phyloP scores from a whole-genome alignment of 352 stramenopile species.

The Phytophthora constricta region DNA sequence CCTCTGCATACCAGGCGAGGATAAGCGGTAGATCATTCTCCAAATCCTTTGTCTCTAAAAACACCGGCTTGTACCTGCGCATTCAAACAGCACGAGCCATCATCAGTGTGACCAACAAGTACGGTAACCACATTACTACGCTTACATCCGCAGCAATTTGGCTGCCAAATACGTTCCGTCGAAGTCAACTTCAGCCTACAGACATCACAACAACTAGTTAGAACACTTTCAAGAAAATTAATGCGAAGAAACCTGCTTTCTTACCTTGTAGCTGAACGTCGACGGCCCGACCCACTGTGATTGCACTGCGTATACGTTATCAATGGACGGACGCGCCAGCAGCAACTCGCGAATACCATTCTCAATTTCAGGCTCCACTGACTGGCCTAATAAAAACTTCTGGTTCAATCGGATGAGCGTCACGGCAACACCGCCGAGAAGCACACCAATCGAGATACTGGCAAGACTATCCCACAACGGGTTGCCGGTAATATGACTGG shows the following conservation, averaged over 20 bases:
- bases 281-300: slow-evolving; percentile 98
- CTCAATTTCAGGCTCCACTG: slow-evolving; percentile 94
- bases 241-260: not conserved
- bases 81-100: slow-evolving; percentile 8
- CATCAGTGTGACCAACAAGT: slow-evolving; percentile 11
- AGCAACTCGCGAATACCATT: slow-evolving; percentile 79
- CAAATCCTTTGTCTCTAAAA: slow-evolving; percentile 89
- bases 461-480: slow-evolving; percentile 96
- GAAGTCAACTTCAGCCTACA: slow-evolving; percentile 97
- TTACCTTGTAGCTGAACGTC: slow-evolving; percentile 98
- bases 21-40: slow-evolving; percentile 95
- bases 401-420: slow-evolving; percentile 96
- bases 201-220: slow-evolving; percentile 16
- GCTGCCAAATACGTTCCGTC: slow-evolving; percentile 98
- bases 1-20: slow-evolving; percentile 94
- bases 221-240: not conserved
- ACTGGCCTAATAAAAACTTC: slow-evolving; percentile 96
- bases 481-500: slow-evolving; percentile 92
- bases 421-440: slow-evolving; percentile 95
- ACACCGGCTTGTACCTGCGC: slow-evolving; percentile 92
- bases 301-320: slow-evolving; percentile 96
- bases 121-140: slow-evolving; percentile 1
- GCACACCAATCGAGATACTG: slow-evolving; percentile 94
- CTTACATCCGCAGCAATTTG: slow-evolving; percentile 90
- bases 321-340: slow-evolving; percentile 91